Base-by-base conservation (phyloP, 352 stramenopile species). In the Paralagenidium karlingii region DNA sequence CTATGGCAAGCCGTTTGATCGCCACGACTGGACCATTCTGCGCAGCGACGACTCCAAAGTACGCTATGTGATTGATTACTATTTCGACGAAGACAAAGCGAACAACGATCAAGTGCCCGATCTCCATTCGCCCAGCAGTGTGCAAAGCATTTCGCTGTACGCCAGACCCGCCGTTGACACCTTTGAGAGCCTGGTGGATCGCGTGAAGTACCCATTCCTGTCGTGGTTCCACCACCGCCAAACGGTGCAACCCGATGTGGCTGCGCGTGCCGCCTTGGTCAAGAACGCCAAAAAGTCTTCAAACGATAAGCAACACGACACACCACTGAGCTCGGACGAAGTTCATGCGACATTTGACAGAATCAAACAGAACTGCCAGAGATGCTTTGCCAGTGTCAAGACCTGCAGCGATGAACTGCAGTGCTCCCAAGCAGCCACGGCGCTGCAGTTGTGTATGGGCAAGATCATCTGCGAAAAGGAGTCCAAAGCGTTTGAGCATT, bases 51-150 rank as follows among this genome's bases (percentile, higher is more conserved):
- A 84, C 38, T 79, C 83, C 37, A 77, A 96, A 52, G 82, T 97
- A 38, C 83, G 96, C 42, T 99, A 99, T 58, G 92, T 99, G 20
- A 98, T 99, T 56, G 96, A 99, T 76, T 99, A 98, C 63, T 99
- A 99, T 67, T 94, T 91, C 46, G 80, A 95, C 54, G 82, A 94
- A 47, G 56, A 87, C 4, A 91, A 88, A 51, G 58, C 68, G 2
- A 63, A 40, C 5, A 51, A 88, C 40, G 78, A 94, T 53, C 40
- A 79, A 43, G 69, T 91, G 27, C 77, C 79, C 3, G 75, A 85
- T 47, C 52, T 94, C n/a, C 75, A 94, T 56, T 87, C 79, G 22
- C 53, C 63, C 10, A 55, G 64, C 40, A 90, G 77, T 51, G 75
- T 92, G 54, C 87, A 89, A 62, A 87, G 68, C 37, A 91, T 94